These are phyloP conservation scores for Pterocarpus macrocarpus DNA, from an alignment of 306 rosid species.

Conservation along the genomic window DNA sequence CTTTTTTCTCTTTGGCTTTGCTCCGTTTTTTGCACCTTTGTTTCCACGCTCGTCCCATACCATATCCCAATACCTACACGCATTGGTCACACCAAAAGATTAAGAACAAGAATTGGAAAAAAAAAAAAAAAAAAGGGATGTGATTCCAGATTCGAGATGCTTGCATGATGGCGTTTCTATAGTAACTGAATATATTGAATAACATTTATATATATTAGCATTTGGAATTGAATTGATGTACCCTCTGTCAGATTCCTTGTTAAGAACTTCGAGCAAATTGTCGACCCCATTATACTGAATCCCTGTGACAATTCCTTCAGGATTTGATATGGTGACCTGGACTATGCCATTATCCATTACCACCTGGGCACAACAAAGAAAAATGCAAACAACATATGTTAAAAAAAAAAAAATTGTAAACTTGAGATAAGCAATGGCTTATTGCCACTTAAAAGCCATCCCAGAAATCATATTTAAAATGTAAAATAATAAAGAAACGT, in stretches of 20 bases:
- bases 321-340: conserved; percentile 79
- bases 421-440: not conserved
- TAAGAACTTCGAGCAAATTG: conserved; percentile 82
- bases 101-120: not conserved
- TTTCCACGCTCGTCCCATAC: conserved; percentile 55
- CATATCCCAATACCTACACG: conserved; percentile 59
- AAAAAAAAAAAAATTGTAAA: not conserved
- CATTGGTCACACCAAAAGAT: conserved; percentile 9
- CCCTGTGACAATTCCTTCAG: conserved; percentile 80
- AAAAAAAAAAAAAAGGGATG: not conserved
- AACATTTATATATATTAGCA: not conserved
- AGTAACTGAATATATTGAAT: not conserved
- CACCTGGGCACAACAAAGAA: conserved; percentile 58
- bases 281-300: conserved; percentile 82
- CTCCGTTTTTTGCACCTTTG: conserved; percentile 44
- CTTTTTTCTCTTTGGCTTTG: conserved; percentile 55
- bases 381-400: not conserved
- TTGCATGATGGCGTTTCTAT: not conserved
- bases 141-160: not conserved
- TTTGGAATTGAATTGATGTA: conserved; percentile 22
- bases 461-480: not conserved
- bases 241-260: conserved; percentile 63
- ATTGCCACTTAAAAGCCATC: not conserved
- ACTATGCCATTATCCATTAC: conserved; percentile 90
- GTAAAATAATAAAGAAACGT: conserved; percentile 11